Base-by-base conservation (phyloP, 176 grass and related monocot genomes). In the Neostapfia colusana region DNA sequence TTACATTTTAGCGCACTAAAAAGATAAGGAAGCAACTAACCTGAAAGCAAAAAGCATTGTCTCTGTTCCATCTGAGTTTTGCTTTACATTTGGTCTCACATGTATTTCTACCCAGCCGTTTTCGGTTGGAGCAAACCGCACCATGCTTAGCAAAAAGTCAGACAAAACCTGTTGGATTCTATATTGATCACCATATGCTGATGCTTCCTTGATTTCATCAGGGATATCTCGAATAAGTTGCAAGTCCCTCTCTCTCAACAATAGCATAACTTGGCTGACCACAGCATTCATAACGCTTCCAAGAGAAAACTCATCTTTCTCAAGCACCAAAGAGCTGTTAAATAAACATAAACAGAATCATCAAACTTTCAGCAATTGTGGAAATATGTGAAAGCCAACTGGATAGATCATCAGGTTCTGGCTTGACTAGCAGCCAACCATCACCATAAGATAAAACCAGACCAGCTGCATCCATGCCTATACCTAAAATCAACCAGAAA, bases 221-320 rank as follows among this genome's bases (percentile, higher is more conserved):
- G 95, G 95, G 77, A 99, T 95, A 81, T 99, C 89, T 72, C 95
- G 87, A 68, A 99, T 95, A 78, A 98, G 81, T 82, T 98, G 87
- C 68, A 98, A 74, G 50, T 86, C 91, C 77, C 65, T 98, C 84
- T 98, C 87, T 88, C 89, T 90, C 72, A 98, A 81, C 65, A 88
- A 84, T 84, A 95, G 74, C 95, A 98, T 95, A 49, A 90, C 95
- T 92, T 98, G 95, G 70, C 91, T 95, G 38, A 98, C 91, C 82
- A 98, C 89, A 82, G 95, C 87, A 71, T 95, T 92, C 61, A 98
- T 91, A 54, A 98, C 78, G 70, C 71, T 86, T 73, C 83, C 95
- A 64, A 98, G 75, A 76, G 74, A 79, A 90, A 98, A 98, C 73
- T 90, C 91, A 92, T 77, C 87, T 88, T 90, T 92, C 16, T 98